Evolutionary conservation across 202 grass and related monocot genomes (phyloP).

Genomic region (Elaeis oleifera): DNA sequence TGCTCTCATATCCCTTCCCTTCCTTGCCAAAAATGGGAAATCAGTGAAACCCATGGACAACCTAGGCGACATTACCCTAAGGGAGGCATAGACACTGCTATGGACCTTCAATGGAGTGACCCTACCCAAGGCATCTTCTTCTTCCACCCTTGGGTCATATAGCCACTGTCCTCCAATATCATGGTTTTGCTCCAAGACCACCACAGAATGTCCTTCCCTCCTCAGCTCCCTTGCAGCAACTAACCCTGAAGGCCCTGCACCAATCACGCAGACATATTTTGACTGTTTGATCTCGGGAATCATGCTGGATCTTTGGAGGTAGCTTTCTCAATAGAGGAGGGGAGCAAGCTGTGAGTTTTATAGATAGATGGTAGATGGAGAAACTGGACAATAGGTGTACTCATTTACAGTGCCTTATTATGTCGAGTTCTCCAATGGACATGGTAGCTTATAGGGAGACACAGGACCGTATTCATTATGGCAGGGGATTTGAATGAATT

Average conservation of each 20-base stretch:
- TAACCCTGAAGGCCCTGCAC: slow-evolving; percentile 26
- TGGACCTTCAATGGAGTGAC: neutral
- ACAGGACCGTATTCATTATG: no score
- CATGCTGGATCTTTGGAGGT: no score
- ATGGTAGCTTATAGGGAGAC: no score
- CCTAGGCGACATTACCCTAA: slow-evolving; percentile 5
- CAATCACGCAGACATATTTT: slow-evolving; percentile 29
- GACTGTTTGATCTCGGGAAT: neutral
- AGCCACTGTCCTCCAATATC: slow-evolving; percentile 36
- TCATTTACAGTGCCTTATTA: no score
- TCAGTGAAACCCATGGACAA: neutral
- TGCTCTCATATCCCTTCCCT: slow-evolving; percentile 1
- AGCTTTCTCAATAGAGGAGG: no score
- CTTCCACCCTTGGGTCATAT: slow-evolving; percentile 12
- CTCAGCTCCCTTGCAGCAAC: slow-evolving; percentile 18
- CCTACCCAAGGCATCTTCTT: neutral
- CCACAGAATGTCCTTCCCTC: slow-evolving; percentile 32
- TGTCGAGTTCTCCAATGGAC: no score
- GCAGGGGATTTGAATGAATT: no score
- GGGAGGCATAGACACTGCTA: slow-evolving; percentile 29
- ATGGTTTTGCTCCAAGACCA: slow-evolving; percentile 26
- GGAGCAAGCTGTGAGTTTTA: no score
- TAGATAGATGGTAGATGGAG: no score
- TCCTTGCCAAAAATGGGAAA: slow-evolving; percentile 8
- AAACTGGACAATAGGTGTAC: no score